Base-by-base conservation (phyloP, 2,329 filamentous ascomycete genomes). In the Teratosphaeriaceae sp. region DNA sequence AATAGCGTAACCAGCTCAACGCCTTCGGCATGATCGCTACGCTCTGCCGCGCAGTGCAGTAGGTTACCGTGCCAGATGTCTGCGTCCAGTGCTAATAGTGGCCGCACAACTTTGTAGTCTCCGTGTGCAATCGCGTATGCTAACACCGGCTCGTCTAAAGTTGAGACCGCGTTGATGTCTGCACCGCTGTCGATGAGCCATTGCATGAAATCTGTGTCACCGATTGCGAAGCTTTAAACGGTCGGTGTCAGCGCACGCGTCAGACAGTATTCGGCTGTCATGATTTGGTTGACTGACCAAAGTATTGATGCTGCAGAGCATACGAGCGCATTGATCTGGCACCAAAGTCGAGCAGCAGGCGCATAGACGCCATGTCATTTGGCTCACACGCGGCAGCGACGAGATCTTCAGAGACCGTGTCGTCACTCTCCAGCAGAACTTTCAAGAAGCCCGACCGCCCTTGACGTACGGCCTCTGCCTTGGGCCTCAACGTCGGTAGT, bases 111-210 rank as follows among this genome's bases (percentile, higher is more conserved):
- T 18, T 38, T 26, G 16, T 39, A 33, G n/a, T 19, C 12, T 1
- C 42, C 34, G 7, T 39, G 13, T 9, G 20, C 34, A 12, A 44
- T 39, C 19, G 42, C 42, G 9, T 13, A 15, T 11, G 42, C 26
- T 9, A 44, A 21, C 3, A 20, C 42, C 13, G 42, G 16, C 20
- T 21, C 35, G 29, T 44, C 26, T 15, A 20, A 19, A 13, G 16
- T 39, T 5, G 35, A 29, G 6, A 15, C 21, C 7, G 21, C 23
- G 18, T 44, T 31, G 2, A 39, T 21, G 52, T 44, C 42, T 31
- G 42, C 42, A 7, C 42, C 45, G 39, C 29, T 44, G 36, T 31
- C 31, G 15, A 19, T 35, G 5, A 35, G 31, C 31, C 31, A 35
- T 19, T 21, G 31, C 31, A 35, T 35, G 31, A 35, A 19, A 13